phyloP scores from a whole-genome alignment of 257 asterid genomes.

The Osmanthus fragrans region DNA sequence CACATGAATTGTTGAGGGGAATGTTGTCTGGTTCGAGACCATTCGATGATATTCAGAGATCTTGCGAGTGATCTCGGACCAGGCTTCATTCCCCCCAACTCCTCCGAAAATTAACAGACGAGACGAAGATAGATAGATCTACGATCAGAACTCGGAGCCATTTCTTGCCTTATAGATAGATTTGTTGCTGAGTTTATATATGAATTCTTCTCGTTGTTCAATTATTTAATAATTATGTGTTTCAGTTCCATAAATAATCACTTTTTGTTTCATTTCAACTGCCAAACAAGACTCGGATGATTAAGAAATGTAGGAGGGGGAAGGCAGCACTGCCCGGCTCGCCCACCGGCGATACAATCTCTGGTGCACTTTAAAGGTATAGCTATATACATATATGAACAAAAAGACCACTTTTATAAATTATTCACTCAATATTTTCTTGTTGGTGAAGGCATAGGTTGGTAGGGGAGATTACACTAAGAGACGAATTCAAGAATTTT shows the following conservation, averaged over 20 bases:
- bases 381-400: no score
- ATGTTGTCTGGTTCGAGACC: constrained; percentile 57
- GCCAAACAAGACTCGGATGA: not conserved
- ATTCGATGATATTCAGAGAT: constrained; percentile 7
- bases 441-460: no score
- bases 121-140: not conserved
- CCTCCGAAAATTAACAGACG: not conserved
- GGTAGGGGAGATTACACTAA: no score
- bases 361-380: not conserved
- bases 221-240: not conserved
- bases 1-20: constrained; percentile 45
- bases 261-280: not conserved
- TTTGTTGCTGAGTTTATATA: no score
- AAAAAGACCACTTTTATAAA: no score
- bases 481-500: no score
- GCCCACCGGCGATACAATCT: not conserved
- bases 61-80: constrained; percentile 74
- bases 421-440: no score
- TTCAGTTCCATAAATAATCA: not conserved
- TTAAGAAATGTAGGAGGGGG: not conserved
- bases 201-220: not conserved
- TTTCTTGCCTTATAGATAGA: not conserved
- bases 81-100: constrained; percentile 81
- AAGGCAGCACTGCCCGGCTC: not conserved
- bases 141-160: not conserved